Conservation (phyloP, 148 eudicot genomes). For the Rhododendron ovatum region DNA sequence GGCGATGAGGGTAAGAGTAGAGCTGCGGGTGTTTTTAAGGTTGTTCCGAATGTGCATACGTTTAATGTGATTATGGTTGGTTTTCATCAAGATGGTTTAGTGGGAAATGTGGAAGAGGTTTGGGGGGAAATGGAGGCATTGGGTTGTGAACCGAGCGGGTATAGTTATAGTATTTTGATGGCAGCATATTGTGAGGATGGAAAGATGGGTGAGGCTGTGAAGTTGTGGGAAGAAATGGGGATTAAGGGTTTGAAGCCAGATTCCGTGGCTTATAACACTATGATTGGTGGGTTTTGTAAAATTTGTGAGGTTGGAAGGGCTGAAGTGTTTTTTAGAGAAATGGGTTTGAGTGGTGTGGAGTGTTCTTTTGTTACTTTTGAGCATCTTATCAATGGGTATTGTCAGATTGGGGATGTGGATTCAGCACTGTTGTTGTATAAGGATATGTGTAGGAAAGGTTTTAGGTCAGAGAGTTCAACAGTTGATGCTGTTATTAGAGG, state of each 20-base stretch:
- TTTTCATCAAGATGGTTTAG: constrained; percentile 45
- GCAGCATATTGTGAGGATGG: constrained; percentile 58
- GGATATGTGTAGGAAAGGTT: constrained; percentile 59
- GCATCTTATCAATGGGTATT: constrained; percentile 72
- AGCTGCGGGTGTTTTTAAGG: constrained; percentile 3
- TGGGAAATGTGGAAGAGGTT: constrained; percentile 53
- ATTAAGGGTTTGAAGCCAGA: constrained; percentile 39
- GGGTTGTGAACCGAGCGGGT: constrained; percentile 36
- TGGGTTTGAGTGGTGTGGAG: constrained; percentile 51
- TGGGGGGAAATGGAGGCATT: constrained; percentile 51
- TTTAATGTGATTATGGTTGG: constrained; percentile 57
- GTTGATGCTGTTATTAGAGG: constrained; percentile 38
- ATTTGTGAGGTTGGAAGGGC: constrained; percentile 45
- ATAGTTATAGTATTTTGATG: constrained; percentile 54
- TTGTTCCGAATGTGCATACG: constrained; percentile 41
- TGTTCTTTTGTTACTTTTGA: constrained; percentile 53
- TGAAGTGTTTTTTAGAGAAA: constrained; percentile 56
- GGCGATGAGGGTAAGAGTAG: constrained; percentile 1
- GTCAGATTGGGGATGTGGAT: constrained; percentile 55
- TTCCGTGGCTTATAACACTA: constrained; percentile 54
- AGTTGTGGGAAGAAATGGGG: constrained; percentile 56
- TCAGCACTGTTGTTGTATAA: constrained; percentile 46
- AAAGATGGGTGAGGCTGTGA: constrained; percentile 50
- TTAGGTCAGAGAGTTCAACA: constrained; percentile 35
- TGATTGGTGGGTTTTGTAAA: constrained; percentile 74